Percentiles rank a stretch among this genome's conserved stretches.
phyloP scores from a whole-genome alignment of 2,329 filamentous ascomycete genomes.

The Coniochaeta hoffmannii region DNA sequence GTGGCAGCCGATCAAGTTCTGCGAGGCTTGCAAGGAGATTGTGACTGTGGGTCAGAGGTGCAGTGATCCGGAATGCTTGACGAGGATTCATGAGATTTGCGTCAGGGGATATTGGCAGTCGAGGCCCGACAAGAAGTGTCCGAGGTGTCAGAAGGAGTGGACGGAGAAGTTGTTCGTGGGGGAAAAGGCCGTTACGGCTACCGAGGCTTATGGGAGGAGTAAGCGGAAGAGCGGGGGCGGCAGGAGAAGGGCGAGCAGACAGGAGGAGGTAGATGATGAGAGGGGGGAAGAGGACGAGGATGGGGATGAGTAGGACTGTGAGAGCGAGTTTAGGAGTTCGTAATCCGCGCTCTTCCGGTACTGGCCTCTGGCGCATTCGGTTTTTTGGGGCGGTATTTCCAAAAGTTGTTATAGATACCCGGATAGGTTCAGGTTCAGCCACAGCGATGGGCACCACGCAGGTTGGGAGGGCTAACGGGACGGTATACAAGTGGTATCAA shows the following conservation, averaged over 20 bases:
- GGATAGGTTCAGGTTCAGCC: neutral
- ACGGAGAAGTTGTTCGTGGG: conserved; percentile 42
- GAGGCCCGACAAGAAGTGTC: conserved; percentile 55
- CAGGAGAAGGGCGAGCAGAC: conserved; percentile 22
- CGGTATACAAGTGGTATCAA: too few relatives aligned
- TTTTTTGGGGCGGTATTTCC: too few relatives aligned
- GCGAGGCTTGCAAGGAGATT: conserved; percentile 82
- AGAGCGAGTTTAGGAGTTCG: too few relatives aligned
- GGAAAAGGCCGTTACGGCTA: conserved; percentile 48
- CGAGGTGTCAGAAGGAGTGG: conserved; percentile 49
- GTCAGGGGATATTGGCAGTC: conserved; percentile 65
- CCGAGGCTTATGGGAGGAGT: conserved; percentile 39
- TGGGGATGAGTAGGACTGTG: conserved; percentile 20
- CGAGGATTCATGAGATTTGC: conserved; percentile 72
- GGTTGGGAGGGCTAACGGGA: neutral
- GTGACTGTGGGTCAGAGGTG: conserved; percentile 81
- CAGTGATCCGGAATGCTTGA: conserved; percentile 55
- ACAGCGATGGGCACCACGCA: neutral
- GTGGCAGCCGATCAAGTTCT: conserved; percentile 74
- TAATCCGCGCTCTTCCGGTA: too few relatives aligned
- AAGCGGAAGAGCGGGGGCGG: conserved; percentile 26
- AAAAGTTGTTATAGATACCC: conserved; percentile 8
- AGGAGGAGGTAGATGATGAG: conserved; percentile 21
- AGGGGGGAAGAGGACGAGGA: conserved; percentile 14
- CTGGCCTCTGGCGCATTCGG: too few relatives aligned